Evolutionary conservation across 2,329 filamentous ascomycete genomes (phyloP).

Genomic region (Scedosporium dehoogii): DNA sequence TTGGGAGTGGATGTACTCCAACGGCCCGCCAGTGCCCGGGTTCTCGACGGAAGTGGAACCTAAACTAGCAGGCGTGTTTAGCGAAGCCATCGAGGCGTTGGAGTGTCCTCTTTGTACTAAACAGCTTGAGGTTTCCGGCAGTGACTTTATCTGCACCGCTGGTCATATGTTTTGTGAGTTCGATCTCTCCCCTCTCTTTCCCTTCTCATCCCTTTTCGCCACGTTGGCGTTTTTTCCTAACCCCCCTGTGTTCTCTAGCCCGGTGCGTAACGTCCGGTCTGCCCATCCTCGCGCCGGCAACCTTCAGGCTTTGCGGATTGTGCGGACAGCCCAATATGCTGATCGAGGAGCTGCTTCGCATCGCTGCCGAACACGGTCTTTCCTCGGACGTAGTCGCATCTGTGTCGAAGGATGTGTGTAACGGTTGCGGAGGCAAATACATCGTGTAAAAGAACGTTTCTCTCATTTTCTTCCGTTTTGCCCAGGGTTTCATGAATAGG

Average conservation of each 20-base stretch:
- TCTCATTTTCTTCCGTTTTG: neutral
- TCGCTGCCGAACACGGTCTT: conserved; percentile 23
- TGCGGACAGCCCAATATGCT: conserved; percentile 29
- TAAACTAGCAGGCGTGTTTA: conserved; percentile 1
- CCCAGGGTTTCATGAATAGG: neutral
- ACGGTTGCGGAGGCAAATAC: conserved; percentile 4
- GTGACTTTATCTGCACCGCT: conserved; percentile 27
- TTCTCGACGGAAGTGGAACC: conserved; percentile 17
- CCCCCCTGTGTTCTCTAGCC: conserved; percentile 20
- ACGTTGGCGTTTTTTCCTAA: neutral
- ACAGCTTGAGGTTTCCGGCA: conserved; percentile 20
- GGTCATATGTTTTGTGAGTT: conserved; percentile 30
- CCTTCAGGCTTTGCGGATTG: conserved; percentile 44
- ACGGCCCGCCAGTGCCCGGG: conserved; percentile 34
- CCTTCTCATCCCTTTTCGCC: neutral
- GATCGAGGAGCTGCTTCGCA: conserved; percentile 29
- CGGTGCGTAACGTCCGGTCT: conserved; percentile 43
- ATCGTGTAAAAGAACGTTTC: neutral
- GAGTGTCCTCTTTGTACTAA: conserved; percentile 26
- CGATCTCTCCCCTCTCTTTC: neutral
- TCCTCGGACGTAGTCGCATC: neutral
- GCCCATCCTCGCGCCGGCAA: conserved; percentile 42
- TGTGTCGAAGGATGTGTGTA: neutral
- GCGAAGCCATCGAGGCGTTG: neutral
- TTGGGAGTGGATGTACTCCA: conserved; percentile 51